Conservation (phyloP, 2,329 filamentous ascomycete genomes). For the Pseudohalonectria lignicola region DNA sequence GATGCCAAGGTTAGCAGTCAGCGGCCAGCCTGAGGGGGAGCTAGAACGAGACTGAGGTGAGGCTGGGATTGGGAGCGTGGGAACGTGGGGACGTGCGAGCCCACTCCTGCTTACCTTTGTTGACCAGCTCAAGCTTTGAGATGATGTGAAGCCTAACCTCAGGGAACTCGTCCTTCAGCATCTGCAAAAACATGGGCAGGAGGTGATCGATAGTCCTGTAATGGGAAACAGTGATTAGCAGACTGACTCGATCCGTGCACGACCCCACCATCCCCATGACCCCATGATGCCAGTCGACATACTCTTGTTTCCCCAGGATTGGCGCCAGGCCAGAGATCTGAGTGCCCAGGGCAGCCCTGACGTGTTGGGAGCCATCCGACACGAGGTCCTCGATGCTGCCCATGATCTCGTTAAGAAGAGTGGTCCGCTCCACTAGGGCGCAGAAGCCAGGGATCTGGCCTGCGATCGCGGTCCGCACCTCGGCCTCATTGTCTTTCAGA, state of each 20-base stretch:
- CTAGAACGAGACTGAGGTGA: too few relatives aligned
- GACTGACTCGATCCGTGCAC: too few relatives aligned
- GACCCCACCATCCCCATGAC: too few relatives aligned
- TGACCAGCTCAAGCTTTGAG: constrained; percentile 97
- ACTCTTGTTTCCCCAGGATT: constrained; percentile 97
- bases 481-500: constrained; percentile 93
- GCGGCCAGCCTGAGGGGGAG: too few relatives aligned
- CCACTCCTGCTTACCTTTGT: too few relatives aligned
- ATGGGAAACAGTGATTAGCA: too few relatives aligned
- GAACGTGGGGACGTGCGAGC: too few relatives aligned
- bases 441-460: constrained; percentile 98
- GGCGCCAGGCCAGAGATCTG: constrained; percentile 95
- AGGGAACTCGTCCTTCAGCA: constrained; percentile 99
- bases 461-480: constrained; percentile 92
- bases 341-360: constrained; percentile 86
- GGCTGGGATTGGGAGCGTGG: too few relatives aligned
- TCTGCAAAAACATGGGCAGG: constrained; percentile 96
- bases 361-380: constrained; percentile 91
- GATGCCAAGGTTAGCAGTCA: too few relatives aligned
- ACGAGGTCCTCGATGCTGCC: constrained; percentile 91
- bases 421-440: constrained; percentile 72
- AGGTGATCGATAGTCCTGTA: constrained; percentile 89
- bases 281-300: too few relatives aligned
- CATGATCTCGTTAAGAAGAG: constrained; percentile 93
- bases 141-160: constrained; percentile 98